phyloP scores from a whole-genome alignment of 345 rosid genomes.

The Salix udensis region DNA sequence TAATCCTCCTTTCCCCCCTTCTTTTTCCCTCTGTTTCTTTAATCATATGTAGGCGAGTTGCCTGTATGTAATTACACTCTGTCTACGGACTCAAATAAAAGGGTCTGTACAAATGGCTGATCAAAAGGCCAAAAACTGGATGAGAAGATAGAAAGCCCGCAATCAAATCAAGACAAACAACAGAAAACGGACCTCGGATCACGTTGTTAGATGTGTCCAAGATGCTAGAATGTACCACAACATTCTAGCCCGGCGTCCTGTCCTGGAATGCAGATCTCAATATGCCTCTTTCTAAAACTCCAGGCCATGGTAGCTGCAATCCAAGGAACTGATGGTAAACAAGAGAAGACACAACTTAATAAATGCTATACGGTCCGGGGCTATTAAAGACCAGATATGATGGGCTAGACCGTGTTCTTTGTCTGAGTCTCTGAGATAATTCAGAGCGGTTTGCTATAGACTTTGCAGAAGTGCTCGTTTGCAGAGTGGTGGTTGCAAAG shows the following conservation, averaged over 20 bases:
- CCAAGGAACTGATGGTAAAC: constrained; percentile 32
- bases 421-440: constrained; percentile 31
- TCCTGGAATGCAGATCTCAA: constrained; percentile 59
- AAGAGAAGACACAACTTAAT: constrained; percentile 22
- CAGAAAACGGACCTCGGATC: constrained; percentile 34
- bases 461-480: constrained; percentile 93
- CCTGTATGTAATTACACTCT: constrained; percentile 62
- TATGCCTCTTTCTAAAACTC: constrained; percentile 65
- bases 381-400: constrained; percentile 20
- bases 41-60: constrained; percentile 51
- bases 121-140: constrained; percentile 43
- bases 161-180: constrained; percentile 38
- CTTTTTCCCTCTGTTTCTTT: constrained; percentile 11
- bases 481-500: constrained; percentile 82
- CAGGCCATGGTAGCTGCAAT: constrained; percentile 78
- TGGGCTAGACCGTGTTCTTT: constrained; percentile 21
- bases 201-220: constrained; percentile 43
- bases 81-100: constrained; percentile 28
- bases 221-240: constrained; percentile 68
- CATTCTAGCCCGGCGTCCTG: constrained; percentile 46
- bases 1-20: constrained; percentile 40
- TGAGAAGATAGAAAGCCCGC: constrained; percentile 28
- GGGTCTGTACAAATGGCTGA: constrained; percentile 61
- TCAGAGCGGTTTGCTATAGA: constrained; percentile 45
- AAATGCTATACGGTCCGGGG: constrained; percentile 21